These are phyloP conservation scores for Aegilops speltoides DNA, from an alignment of 176 grass and related monocot genomes.

Conservation along the genomic window DNA sequence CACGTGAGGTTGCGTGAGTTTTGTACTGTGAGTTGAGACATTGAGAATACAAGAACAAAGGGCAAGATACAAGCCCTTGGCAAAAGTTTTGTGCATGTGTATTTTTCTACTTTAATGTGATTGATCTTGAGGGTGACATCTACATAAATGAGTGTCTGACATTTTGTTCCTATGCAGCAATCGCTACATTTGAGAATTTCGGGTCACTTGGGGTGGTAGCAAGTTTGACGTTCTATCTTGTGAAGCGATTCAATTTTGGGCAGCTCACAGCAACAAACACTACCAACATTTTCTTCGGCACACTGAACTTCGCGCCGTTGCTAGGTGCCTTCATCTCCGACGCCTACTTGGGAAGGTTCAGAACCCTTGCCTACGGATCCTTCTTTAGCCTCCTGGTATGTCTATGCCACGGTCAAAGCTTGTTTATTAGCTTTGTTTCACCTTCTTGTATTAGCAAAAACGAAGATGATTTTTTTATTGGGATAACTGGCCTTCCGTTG, in stretches of 20 bases:
- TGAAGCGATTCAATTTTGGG: constrained; percentile 36
- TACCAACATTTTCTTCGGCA: constrained; percentile 44
- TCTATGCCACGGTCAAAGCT: background rate
- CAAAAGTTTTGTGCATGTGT: no score
- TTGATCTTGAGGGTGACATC: no score
- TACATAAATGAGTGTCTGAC: background rate
- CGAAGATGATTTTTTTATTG: background rate
- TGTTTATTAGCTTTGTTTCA: background rate
- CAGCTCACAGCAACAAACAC: constrained; percentile 37
- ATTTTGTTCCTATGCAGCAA: constrained; percentile 27
- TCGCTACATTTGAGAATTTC: constrained; percentile 41
- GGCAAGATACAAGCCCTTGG: no score
- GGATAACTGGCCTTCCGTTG: background rate
- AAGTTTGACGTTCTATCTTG: constrained; percentile 47
- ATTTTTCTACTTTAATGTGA: no score
- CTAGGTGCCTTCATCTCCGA: constrained; percentile 52
- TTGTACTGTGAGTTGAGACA: no score
- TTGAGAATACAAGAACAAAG: no score
- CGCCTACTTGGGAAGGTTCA: constrained; percentile 50
- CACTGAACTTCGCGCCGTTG: constrained; percentile 41
- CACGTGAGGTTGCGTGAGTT: no score
- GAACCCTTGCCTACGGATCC: constrained; percentile 39
- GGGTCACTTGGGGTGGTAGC: constrained; percentile 43
- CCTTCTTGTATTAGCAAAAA: constrained; percentile 4
- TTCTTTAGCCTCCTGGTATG: constrained; percentile 38